Percentiles rank a stretch among this genome's conserved stretches.
Conservation (phyloP, 139 green algal species). For the Chlorella ohadii region DNA sequence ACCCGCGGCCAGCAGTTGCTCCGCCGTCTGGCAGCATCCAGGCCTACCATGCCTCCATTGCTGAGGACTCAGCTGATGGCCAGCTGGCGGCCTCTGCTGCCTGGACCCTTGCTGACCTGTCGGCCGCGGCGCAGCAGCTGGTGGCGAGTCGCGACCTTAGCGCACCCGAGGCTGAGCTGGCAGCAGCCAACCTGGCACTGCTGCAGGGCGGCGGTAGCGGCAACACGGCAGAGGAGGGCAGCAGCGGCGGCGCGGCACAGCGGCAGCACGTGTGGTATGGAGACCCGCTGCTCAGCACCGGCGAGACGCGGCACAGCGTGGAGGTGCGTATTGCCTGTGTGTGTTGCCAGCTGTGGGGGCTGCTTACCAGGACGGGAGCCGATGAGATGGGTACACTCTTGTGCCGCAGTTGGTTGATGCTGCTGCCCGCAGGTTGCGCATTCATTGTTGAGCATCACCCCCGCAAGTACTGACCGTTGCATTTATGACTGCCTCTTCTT, state of each 20-base stretch:
- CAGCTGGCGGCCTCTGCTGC: background rate
- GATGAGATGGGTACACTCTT: too few species aligned
- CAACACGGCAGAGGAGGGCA: background rate
- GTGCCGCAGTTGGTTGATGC: too few species aligned
- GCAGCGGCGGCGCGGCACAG: background rate
- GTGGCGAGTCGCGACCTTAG: background rate
- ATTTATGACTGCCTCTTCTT: too few species aligned
- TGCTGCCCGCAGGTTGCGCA: too few species aligned
- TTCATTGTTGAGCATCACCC: too few species aligned
- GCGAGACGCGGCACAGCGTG: slow-evolving; percentile 11
- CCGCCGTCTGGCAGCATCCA: too few species aligned
- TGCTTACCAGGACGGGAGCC: too few species aligned
- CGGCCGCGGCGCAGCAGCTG: background rate
- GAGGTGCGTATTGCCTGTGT: background rate
- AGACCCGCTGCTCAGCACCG: slow-evolving; percentile 10
- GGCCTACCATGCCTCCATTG: too few species aligned
- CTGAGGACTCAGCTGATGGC: too few species aligned
- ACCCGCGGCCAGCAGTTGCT: too few species aligned
- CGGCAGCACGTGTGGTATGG: slow-evolving; percentile 27
- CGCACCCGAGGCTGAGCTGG: slow-evolving; percentile 12
- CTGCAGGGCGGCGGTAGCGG: background rate
- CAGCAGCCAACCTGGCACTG: slow-evolving; percentile 9
- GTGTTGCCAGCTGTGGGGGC: background rate
- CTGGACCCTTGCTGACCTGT: background rate
- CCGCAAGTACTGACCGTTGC: too few species aligned